phyloP scores from a whole-genome alignment of 1,139 yeast genomes.

The Blastobotrys elegans region DNA sequence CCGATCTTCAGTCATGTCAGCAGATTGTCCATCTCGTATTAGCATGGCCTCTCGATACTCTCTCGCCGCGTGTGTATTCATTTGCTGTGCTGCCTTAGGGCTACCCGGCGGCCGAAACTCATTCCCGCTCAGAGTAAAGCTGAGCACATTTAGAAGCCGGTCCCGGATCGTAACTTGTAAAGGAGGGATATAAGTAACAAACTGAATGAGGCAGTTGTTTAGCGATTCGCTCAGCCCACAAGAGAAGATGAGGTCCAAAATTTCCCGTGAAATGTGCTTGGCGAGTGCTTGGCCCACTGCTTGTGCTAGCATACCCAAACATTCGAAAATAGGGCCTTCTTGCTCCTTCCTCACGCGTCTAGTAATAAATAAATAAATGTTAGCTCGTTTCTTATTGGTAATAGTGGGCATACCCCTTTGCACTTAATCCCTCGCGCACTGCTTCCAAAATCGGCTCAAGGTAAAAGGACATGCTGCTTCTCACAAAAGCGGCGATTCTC shows the following conservation, averaged over 20 bases:
- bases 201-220: slow-evolving; percentile 64
- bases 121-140: slow-evolving; percentile 76
- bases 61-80: slow-evolving; percentile 63
- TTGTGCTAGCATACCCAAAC: slow-evolving; percentile 77
- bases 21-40: slow-evolving; percentile 47
- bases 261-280: slow-evolving; percentile 77
- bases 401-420: slow-evolving; percentile 46
- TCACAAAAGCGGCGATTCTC: slow-evolving; percentile 75
- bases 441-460: slow-evolving; percentile 81
- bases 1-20: slow-evolving; percentile 42
- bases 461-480: slow-evolving; percentile 83
- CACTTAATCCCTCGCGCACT: slow-evolving; percentile 72
- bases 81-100: slow-evolving; percentile 55
- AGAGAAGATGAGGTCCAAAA: slow-evolving; percentile 71
- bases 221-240: slow-evolving; percentile 79
- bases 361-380: slow-evolving; percentile 21
- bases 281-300: slow-evolving; percentile 96
- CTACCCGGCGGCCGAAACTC: slow-evolving; percentile 84
- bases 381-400: background rate
- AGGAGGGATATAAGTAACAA: slow-evolving; percentile 75
- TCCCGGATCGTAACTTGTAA: slow-evolving; percentile 68
- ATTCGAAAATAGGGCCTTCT: slow-evolving; percentile 84
- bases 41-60: slow-evolving; percentile 74
- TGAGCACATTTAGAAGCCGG: slow-evolving; percentile 65
- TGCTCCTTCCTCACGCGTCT: slow-evolving; percentile 60